Evolutionary conservation across 2,329 filamentous ascomycete species (phyloP).

Genomic region (Paecilomyces variotii): DNA sequence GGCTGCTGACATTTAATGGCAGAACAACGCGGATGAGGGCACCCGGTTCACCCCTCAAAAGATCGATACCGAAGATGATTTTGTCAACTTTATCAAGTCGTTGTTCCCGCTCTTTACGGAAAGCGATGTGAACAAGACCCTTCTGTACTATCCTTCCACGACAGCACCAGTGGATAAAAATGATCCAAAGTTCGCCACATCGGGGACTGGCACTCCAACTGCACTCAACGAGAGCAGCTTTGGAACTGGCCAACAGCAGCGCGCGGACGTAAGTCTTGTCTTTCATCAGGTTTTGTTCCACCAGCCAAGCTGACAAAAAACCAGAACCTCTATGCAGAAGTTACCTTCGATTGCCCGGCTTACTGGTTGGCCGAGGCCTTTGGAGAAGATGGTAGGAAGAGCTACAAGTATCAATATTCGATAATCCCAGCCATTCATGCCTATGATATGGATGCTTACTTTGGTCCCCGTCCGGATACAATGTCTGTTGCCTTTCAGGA

Average conservation of each 20-base stretch:
- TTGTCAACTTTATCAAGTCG: slow-evolving; percentile 33
- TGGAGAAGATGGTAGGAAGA: slow-evolving; percentile 17
- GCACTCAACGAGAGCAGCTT: slow-evolving; percentile 43
- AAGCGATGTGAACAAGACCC: slow-evolving; percentile 31
- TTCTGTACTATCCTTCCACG: slow-evolving; percentile 31
- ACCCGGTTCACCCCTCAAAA: slow-evolving; percentile 36
- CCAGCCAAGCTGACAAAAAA: neutral
- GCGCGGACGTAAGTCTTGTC: slow-evolving; percentile 24
- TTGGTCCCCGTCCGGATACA: slow-evolving; percentile 13
- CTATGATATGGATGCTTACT: slow-evolving; percentile 51
- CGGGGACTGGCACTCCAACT: slow-evolving; percentile 31
- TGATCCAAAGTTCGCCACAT: slow-evolving; percentile 26
- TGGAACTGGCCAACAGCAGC: slow-evolving; percentile 48
- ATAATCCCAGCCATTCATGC: slow-evolving; percentile 59
- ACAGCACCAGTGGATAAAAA: slow-evolving; percentile 17
- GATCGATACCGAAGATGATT: slow-evolving; percentile 33
- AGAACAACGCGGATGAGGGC: slow-evolving; percentile 45
- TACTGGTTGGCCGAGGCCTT: slow-evolving; percentile 49
- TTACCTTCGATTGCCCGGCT: slow-evolving; percentile 48
- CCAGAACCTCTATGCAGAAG: slow-evolving; percentile 47
- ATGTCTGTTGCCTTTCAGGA: slow-evolving; percentile 6
- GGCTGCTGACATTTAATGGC: neutral
- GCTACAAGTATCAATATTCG: slow-evolving; percentile 48
- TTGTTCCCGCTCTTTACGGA: slow-evolving; percentile 37
- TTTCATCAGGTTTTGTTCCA: neutral